Evolutionary conservation across 2,329 filamentous ascomycete genomes (phyloP).

Genomic region (Xylaria sp.): DNA sequence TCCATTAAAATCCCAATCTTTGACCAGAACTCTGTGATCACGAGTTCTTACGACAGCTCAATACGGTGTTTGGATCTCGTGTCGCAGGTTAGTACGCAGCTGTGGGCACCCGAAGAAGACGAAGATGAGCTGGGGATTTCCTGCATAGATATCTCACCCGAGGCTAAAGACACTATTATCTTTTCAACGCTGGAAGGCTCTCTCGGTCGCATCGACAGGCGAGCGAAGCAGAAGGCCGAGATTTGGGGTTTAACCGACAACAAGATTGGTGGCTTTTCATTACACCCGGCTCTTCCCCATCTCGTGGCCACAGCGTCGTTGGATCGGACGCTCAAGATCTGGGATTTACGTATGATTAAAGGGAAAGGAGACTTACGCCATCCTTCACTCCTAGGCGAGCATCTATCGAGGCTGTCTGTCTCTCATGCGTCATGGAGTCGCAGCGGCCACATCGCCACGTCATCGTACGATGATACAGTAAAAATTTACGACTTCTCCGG

Average conservation of each 20-base stretch:
- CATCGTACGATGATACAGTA: slow-evolving; percentile 93
- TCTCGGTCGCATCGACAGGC: slow-evolving; percentile 84
- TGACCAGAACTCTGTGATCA: slow-evolving; percentile 80
- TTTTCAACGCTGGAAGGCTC: slow-evolving; percentile 88
- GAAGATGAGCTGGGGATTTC: slow-evolving; percentile 83
- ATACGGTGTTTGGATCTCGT: slow-evolving; percentile 87
- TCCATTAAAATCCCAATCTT: slow-evolving; percentile 81
- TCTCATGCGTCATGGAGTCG: slow-evolving; percentile 92
- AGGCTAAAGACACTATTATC: slow-evolving; percentile 78
- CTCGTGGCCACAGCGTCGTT: slow-evolving; percentile 89
- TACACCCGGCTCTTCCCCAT: slow-evolving; percentile 83
- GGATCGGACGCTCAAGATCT: slow-evolving; percentile 89
- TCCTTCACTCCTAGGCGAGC: slow-evolving; percentile 81
- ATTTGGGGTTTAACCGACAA: slow-evolving; percentile 85
- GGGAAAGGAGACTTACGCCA: slow-evolving; percentile 69
- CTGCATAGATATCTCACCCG: slow-evolving; percentile 79
- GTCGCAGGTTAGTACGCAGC: slow-evolving; percentile 81
- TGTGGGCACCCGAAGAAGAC: slow-evolving; percentile 79
- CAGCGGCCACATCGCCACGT: slow-evolving; percentile 86
- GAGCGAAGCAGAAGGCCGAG: slow-evolving; percentile 68
- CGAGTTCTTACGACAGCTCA: slow-evolving; percentile 91
- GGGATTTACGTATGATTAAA: slow-evolving; percentile 81
- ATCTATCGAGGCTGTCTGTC: slow-evolving; percentile 84
- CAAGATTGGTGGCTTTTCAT: slow-evolving; percentile 93
- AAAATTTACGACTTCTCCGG: slow-evolving; percentile 87